phyloP scores from a whole-genome alignment of 2,329 filamentous ascomycete species.

The Orbilia brochopaga region DNA sequence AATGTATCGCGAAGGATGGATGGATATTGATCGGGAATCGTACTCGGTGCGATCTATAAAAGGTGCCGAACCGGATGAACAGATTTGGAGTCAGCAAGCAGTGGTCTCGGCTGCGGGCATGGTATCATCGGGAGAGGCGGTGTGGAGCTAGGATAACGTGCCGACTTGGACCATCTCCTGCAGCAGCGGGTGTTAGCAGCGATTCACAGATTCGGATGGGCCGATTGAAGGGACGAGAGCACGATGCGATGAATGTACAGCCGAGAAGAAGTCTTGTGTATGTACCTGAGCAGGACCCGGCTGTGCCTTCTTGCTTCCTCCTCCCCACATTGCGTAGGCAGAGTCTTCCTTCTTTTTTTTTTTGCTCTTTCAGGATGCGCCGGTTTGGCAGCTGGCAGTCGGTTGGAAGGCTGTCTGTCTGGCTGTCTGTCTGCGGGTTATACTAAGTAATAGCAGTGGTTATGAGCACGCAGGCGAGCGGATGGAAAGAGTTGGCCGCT shows the following conservation, averaged over 20 bases:
- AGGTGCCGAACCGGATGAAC: constrained; percentile 28
- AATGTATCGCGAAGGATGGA: neutral
- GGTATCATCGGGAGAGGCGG: constrained; percentile 25
- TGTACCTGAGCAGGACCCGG: constrained; percentile 44
- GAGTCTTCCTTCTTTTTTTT: too few relatives aligned
- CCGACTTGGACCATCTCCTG: constrained; percentile 99
- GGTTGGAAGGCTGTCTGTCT: constrained; percentile 2
- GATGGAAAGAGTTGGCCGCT: neutral
- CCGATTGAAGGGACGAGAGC: neutral
- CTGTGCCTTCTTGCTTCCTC: constrained; percentile 44
- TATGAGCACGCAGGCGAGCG: neutral
- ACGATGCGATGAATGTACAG: neutral
- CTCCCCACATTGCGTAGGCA: constrained; percentile 27
- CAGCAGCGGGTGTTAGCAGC: constrained; percentile 17
- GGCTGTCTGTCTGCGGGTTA: too few relatives aligned
- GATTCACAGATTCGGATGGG: neutral
- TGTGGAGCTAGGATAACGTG: constrained; percentile 64
- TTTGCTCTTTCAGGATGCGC: constrained; percentile 6
- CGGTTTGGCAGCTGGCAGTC: neutral
- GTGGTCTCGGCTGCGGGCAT: constrained; percentile 7
- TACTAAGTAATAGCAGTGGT: too few relatives aligned
- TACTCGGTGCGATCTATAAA: constrained; percentile 55
- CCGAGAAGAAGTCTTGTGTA: neutral
- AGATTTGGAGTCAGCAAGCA: constrained; percentile 52
- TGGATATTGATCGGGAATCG: too few relatives aligned